A percentile compares a stretch with the other conserved stretches of the same genome.
Evolutionary conservation across 352 stramenopile genomes (phyloP).

Genomic region (Pythium myriotylum): DNA sequence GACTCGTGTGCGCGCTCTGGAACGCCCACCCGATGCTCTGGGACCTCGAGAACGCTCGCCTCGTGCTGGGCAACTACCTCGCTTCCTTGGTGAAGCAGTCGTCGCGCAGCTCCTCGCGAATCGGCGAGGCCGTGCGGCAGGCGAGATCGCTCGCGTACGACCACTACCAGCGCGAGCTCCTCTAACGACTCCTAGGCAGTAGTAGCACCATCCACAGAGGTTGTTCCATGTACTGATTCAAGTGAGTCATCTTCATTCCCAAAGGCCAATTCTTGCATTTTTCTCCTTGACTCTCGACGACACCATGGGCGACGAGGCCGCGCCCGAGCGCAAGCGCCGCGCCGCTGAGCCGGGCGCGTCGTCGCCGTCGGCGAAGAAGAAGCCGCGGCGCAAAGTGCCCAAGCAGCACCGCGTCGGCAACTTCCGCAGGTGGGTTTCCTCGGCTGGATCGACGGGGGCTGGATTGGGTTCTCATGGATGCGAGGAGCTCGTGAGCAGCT

Average conservation of each 20-base stretch:
- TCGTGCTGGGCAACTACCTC: constrained; percentile 62
- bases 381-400: constrained; percentile 21
- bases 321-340: too few relatives aligned
- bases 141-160: constrained; percentile 13
- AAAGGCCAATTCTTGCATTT: too few relatives aligned
- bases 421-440: constrained; percentile 60
- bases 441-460: too few relatives aligned
- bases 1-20: constrained; percentile 57
- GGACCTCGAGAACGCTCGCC: constrained; percentile 64
- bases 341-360: too few relatives aligned
- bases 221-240: neutral
- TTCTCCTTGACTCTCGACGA: too few relatives aligned
- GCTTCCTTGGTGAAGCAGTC: constrained; percentile 29
- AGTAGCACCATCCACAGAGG: neutral
- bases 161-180: constrained; percentile 22
- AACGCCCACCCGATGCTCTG: constrained; percentile 66
- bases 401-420: constrained; percentile 64
- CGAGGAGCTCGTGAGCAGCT: constrained; percentile 34
- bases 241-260: neutral
- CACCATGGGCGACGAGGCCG: too few relatives aligned
- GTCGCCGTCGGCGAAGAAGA: too few relatives aligned
- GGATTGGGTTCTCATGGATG: too few relatives aligned
- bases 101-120: neutral
- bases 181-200: constrained; percentile 5
- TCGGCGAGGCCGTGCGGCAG: constrained; percentile 1